These are phyloP conservation scores for Mrakia frigida DNA, from an alignment of 768 basidiomycete species.

Conservation along the genomic window DNA sequence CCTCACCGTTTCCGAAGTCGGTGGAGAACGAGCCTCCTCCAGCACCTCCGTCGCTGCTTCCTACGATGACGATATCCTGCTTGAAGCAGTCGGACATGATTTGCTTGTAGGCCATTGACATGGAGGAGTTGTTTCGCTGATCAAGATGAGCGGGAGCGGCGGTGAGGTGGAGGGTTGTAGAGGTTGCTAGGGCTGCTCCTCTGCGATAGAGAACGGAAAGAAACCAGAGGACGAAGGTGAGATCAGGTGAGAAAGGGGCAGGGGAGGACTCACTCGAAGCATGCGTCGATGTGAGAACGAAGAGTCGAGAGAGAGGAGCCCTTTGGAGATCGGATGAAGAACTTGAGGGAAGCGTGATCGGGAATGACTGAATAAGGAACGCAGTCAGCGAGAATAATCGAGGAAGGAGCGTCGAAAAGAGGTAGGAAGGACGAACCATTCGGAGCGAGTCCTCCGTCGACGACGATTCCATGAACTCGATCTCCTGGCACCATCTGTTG, in stretches of 20 bases:
- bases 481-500: slow-evolving; percentile 81
- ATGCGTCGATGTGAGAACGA: not conserved
- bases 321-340: slow-evolving; percentile 6
- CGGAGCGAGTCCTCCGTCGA: slow-evolving; percentile 61
- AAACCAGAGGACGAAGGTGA: not conserved
- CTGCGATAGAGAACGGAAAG: not conserved
- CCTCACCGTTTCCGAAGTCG: slow-evolving; percentile 31
- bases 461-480: slow-evolving; percentile 70
- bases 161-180: slow-evolving; percentile 33
- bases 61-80: not conserved
- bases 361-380: slow-evolving; percentile 51
- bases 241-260: not conserved
- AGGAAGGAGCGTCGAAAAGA: not conserved
- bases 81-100: slow-evolving; percentile 38
- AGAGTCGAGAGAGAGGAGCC: not conserved
- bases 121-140: slow-evolving; percentile 23
- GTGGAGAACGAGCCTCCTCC: not conserved
- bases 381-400: not conserved
- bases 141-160: slow-evolving; percentile 30
- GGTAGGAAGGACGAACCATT: slow-evolving; percentile 46
- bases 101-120: slow-evolving; percentile 10
- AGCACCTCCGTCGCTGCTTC: not conserved
- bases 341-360: slow-evolving; percentile 58
- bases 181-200: slow-evolving; percentile 35
- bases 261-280: slow-evolving; percentile 48